A percentile compares a stretch with the other conserved stretches of the same genome.
Evolutionary conservation across 495 filamentous ascomycete species (phyloP).

Genomic region (Trypethelium eluteriae): DNA sequence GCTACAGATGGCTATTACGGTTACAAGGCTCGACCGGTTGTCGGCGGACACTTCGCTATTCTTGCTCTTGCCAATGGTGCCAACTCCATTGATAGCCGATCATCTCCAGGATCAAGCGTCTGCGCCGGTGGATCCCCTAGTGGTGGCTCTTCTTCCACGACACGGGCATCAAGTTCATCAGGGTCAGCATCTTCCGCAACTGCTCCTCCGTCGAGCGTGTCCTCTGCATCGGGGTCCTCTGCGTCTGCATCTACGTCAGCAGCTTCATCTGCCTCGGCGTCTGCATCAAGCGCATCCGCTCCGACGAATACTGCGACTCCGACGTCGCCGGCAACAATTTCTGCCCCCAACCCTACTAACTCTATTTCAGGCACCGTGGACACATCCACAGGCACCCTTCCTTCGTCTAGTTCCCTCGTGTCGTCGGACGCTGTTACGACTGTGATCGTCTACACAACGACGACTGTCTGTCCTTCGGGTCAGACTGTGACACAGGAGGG

Average conservation of each 20-base stretch:
- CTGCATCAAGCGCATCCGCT: too few relatives aligned
- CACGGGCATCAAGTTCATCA: not conserved
- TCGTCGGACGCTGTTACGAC: not conserved
- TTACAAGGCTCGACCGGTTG: constrained; percentile 45
- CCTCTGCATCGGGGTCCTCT: not conserved
- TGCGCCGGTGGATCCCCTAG: not conserved
- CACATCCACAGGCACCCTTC: not conserved
- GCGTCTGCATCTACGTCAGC: not conserved
- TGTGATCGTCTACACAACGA: not conserved
- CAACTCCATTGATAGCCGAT: not conserved
- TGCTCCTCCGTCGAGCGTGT: not conserved
- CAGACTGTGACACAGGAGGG: not conserved
- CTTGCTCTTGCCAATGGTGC: constrained; percentile 29
- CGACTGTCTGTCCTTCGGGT: not conserved
- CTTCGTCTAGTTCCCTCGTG: not conserved
- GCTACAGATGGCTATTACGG: constrained; percentile 12
- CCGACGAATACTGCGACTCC: too few relatives aligned
- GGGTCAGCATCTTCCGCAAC: constrained; percentile 6
- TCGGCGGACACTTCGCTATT: constrained; percentile 50
- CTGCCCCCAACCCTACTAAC: not conserved
- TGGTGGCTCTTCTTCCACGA: not conserved
- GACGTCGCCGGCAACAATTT: too few relatives aligned
- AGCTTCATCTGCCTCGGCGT: not conserved
- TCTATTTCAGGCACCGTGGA: not conserved
- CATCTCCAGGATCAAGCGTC: not conserved